These are phyloP conservation scores for Phytophthora meadii DNA, from an alignment of 352 stramenopile genomes.

Conservation along the genomic window DNA sequence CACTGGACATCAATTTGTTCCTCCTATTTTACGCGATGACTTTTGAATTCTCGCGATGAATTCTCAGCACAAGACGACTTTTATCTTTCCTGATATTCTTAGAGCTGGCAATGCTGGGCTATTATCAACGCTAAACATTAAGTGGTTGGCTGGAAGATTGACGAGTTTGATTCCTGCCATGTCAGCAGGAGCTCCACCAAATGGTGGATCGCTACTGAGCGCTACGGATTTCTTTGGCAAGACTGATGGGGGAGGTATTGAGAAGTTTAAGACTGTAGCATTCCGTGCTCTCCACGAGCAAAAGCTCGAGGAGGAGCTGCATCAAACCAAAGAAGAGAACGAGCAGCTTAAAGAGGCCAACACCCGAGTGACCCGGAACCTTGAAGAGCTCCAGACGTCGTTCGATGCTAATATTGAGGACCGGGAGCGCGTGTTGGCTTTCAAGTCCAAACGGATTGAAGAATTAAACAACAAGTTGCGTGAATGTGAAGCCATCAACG, in stretches of 20 bases:
- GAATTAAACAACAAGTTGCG: conserved; percentile 58
- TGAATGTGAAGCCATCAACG: conserved; percentile 60
- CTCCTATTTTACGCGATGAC: conserved; percentile 66
- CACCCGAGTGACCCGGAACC: conserved; percentile 31
- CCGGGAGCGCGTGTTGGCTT: conserved; percentile 68
- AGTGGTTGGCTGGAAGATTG: neutral
- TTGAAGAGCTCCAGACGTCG: conserved; percentile 49
- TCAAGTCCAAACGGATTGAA: conserved; percentile 74
- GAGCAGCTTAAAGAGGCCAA: conserved; percentile 48
- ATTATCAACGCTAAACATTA: conserved; percentile 3
- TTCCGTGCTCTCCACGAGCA: conserved; percentile 74
- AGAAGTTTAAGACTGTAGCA: conserved; percentile 73
- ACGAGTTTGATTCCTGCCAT: conserved; percentile 4
- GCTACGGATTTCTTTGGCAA: conserved; percentile 66
- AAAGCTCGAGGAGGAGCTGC: conserved; percentile 67
- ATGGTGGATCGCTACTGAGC: conserved; percentile 25
- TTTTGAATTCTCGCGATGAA: conserved; percentile 19
- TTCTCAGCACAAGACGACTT: neutral
- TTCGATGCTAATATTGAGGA: conserved; percentile 70
- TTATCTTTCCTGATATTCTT: conserved; percentile 17
- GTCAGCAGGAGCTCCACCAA: conserved; percentile 10
- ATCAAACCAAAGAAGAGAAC: conserved; percentile 49
- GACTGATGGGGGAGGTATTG: conserved; percentile 51
- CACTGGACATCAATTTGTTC: conserved; percentile 53
- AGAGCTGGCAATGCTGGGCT: neutral